These are phyloP conservation scores for Endoconidiophora laricicola DNA, from an alignment of 2,329 filamentous ascomycete species.

Conservation along the genomic window DNA sequence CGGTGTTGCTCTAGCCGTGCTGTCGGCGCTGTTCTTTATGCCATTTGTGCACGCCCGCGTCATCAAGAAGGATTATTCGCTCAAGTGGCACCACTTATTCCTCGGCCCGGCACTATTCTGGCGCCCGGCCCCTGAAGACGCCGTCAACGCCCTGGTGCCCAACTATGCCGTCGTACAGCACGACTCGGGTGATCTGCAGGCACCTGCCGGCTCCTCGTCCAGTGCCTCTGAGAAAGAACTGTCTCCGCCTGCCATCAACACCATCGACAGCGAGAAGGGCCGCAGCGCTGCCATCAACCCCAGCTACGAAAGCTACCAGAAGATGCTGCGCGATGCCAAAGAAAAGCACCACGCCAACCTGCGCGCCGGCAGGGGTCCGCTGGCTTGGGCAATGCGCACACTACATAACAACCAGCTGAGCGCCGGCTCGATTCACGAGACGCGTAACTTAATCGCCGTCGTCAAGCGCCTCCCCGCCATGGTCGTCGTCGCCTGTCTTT, in stretches of 20 bases:
- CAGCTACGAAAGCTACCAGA: slow-evolving; percentile 40
- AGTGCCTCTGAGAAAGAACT: slow-evolving; percentile 26
- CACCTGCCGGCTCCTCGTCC: slow-evolving; percentile 22
- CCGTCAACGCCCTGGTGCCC: slow-evolving; percentile 42
- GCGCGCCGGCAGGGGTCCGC: slow-evolving; percentile 42
- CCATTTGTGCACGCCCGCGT: slow-evolving; percentile 51
- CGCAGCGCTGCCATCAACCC: slow-evolving; percentile 29
- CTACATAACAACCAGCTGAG: slow-evolving; percentile 60
- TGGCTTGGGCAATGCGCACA: slow-evolving; percentile 72
- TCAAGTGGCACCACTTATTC: slow-evolving; percentile 47
- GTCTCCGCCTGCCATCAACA: slow-evolving; percentile 18
- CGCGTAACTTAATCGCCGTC: slow-evolving; percentile 48
- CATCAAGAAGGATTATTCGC: slow-evolving; percentile 48
- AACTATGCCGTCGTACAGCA: slow-evolving; percentile 61
- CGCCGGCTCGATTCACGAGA: slow-evolving; percentile 56
- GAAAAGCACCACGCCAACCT: slow-evolving; percentile 46
- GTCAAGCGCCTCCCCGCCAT: slow-evolving; percentile 52
- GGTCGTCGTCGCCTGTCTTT: slow-evolving; percentile 45
- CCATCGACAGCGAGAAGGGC: slow-evolving; percentile 25
- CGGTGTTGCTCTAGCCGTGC: slow-evolving; percentile 39
- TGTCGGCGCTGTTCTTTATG: slow-evolving; percentile 55
- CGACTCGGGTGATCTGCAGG: slow-evolving; percentile 14
- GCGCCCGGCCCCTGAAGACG: slow-evolving; percentile 37
- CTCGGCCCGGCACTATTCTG: slow-evolving; percentile 47
- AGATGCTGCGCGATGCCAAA: slow-evolving; percentile 40